Percentiles rank a stretch among this genome's conserved stretches.
These are phyloP conservation scores for Pythium periplocum DNA, from an alignment of 352 stramenopile species.

Conservation along the genomic window DNA sequence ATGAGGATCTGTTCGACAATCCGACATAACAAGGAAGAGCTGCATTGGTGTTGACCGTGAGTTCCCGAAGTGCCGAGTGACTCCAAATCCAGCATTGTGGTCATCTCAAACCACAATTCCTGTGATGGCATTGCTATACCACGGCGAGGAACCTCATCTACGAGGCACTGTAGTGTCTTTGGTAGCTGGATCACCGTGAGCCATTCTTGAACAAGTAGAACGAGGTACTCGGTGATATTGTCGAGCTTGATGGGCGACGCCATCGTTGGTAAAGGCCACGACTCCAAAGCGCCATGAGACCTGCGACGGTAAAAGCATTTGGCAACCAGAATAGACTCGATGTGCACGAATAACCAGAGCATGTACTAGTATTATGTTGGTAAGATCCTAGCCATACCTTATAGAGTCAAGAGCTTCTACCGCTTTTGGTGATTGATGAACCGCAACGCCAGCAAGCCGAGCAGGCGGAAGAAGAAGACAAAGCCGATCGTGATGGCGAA, in stretches of 20 bases:
- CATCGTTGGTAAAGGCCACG: no score
- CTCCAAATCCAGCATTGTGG: conserved; percentile 13
- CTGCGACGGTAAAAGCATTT: no score
- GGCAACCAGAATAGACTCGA: no score
- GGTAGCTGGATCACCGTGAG: conserved; percentile 25
- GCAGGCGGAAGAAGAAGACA: conserved; percentile 21
- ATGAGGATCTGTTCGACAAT: no score
- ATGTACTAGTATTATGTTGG: no score
- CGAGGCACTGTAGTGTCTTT: conserved; percentile 29
- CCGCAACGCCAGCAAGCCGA: conserved; percentile 22
- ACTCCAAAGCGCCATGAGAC: no score
- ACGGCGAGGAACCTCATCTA: conserved; percentile 27
- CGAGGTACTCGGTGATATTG: conserved; percentile 10
- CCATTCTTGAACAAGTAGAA: conserved; percentile 49
- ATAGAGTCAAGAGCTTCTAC: background rate
- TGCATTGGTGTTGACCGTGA: conserved; percentile 1
- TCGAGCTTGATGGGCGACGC: background rate
- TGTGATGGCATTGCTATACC: conserved; percentile 13
- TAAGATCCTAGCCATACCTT: no score
- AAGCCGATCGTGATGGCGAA: conserved; percentile 17
- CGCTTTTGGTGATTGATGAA: conserved; percentile 31
- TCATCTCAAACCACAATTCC: conserved; percentile 24
- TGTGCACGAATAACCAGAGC: no score
- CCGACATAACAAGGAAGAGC: no score
- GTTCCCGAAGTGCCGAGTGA: conserved; percentile 11